Evolutionary conservation across 257 asterid species (phyloP).

Genomic region (Plantago ovata): DNA sequence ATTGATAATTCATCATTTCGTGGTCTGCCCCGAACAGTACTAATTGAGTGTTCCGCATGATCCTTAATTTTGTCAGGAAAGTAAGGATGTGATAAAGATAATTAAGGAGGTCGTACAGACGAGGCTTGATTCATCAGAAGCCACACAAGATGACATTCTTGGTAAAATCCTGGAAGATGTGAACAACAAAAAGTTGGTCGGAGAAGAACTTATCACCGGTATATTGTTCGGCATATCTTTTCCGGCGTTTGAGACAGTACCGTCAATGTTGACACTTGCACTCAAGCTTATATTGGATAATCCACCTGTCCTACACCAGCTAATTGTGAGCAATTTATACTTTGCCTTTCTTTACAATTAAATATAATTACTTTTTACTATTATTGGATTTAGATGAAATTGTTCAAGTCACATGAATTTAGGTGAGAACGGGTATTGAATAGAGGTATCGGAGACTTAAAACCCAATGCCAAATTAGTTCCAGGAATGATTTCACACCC

Average conservation of each 20-base stretch:
- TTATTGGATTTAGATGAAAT: neutral
- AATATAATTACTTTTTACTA: neutral
- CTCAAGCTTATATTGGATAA: constrained; percentile 13
- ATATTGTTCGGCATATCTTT: constrained; percentile 1
- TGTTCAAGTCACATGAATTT: neutral
- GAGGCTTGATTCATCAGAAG: neutral
- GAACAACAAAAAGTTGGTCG: constrained; percentile 3
- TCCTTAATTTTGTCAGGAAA: neutral
- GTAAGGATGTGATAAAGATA: neutral
- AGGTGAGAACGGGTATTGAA: no score
- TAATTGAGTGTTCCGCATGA: no score
- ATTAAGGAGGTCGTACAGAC: neutral
- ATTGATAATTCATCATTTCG: no score
- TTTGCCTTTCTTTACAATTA: no score
- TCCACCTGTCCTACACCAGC: constrained; percentile 1
- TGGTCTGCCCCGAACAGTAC: no score
- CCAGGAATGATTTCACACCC: no score
- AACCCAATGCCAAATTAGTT: no score
- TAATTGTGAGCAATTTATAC: constrained; percentile 18
- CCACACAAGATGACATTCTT: neutral
- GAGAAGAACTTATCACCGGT: constrained; percentile 14
- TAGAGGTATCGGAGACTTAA: no score
- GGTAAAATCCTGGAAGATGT: constrained; percentile 5
- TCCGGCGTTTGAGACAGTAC: constrained; percentile 10
- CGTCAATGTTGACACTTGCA: constrained; percentile 3